phyloP scores from a whole-genome alignment of 2,329 filamentous ascomycete species.

The Bipolaris zeicola region DNA sequence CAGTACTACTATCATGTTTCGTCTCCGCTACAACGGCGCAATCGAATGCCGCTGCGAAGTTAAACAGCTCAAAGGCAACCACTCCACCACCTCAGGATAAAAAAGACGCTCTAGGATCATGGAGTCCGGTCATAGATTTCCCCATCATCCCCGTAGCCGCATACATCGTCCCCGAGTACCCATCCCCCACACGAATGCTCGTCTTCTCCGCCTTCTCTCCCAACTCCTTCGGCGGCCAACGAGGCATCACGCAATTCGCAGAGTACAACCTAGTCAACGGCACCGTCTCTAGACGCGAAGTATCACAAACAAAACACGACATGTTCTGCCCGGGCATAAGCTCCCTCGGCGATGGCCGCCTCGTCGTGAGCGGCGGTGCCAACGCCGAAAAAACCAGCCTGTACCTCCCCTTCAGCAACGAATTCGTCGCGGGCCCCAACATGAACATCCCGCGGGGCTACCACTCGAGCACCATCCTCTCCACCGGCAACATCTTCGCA shows the following conservation, averaged over 20 bases:
- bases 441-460: conserved; percentile 27
- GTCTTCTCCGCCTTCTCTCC: conserved; percentile 24
- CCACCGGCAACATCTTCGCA: conserved; percentile 27
- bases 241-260: conserved; percentile 28
- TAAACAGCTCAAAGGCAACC: not conserved
- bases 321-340: conserved; percentile 34
- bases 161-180: conserved; percentile 27
- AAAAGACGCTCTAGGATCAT: conserved; percentile 11
- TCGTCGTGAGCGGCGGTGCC: conserved; percentile 27
- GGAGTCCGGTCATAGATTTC: conserved; percentile 23
- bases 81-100: not conserved
- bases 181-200: conserved; percentile 22
- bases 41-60: not conserved
- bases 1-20: not conserved
- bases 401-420: conserved; percentile 21
- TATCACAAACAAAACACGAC: conserved; percentile 27
- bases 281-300: conserved; percentile 19
- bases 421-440: conserved; percentile 18
- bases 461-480: conserved; percentile 22
- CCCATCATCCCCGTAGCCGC: conserved; percentile 30
- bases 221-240: conserved; percentile 18
- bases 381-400: conserved; percentile 26
- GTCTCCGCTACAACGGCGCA: not conserved
- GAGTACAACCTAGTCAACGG: conserved; percentile 23
- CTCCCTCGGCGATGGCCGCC: conserved; percentile 19